These are phyloP conservation scores for Climacium dendroides DNA, from an alignment of 225 moss, liverwort and hornwort species.

Conservation along the genomic window DNA sequence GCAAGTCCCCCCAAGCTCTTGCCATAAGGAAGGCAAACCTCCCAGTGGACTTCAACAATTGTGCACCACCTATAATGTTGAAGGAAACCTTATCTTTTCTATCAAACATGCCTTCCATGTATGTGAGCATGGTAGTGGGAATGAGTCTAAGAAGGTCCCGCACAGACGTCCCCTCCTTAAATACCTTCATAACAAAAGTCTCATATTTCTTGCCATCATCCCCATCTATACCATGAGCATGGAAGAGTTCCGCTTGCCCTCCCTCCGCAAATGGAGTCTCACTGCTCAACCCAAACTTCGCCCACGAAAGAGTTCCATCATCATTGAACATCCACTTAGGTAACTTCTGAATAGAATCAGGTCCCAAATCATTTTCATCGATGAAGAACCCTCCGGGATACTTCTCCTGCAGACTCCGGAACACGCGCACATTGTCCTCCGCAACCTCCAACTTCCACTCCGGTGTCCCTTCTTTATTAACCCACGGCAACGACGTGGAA, in stretches of 20 bases:
- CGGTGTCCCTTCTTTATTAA: not conserved
- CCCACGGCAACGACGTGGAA: not conserved
- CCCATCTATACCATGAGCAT: fast-evolving
- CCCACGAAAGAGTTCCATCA: fast-evolving
- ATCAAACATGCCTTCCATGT: too few relatives aligned
- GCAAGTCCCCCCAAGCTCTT: too few relatives aligned
- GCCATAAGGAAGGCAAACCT: fast-evolving
- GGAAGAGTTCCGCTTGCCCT: not conserved
- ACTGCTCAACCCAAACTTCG: not conserved
- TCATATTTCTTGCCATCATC: fast-evolving
- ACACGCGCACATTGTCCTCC: fast-evolving
- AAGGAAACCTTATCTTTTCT: too few relatives aligned
- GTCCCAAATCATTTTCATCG: not conserved
- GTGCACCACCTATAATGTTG: too few relatives aligned
- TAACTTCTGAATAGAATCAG: too few relatives aligned
- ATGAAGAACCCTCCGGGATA: not conserved
- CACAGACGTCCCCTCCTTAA: not conserved
- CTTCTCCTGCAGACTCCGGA: not conserved
- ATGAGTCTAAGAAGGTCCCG: not conserved
- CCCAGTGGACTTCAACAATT: too few relatives aligned
- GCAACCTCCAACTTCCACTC: not conserved
- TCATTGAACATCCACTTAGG: not conserved
- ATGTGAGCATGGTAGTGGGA: not conserved
- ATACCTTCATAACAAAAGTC: fast-evolving
- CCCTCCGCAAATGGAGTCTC: not conserved